Evolutionary conservation across 768 basidiomycete genomes (phyloP), one percentile per base, ranked within the genome.

Genomic region (Mrakia hoshinonis): DNA sequence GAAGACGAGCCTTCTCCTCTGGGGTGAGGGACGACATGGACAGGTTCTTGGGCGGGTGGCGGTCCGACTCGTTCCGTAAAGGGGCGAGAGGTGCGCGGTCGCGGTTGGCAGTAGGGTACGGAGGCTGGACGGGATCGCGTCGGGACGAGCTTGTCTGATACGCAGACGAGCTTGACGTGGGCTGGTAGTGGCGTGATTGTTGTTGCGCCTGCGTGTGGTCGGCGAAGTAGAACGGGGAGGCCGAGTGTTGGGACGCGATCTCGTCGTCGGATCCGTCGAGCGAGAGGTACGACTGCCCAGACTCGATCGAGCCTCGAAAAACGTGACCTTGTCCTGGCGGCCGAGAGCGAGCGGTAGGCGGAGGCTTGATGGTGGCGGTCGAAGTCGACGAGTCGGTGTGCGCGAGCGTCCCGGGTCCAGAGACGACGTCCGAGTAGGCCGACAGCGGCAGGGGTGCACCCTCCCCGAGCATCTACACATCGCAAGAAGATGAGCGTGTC

Each of bases 341-440:
- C 6, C 43, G 18, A 36, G 58, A 22, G 22, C 36, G 36, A 39
- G 36, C 39, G 13, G n/a, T 11, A 6, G n/a, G 12, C 2, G 60
- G 18, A 4, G 38, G 22, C 24, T 64, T 38, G 24, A 38, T 15
- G 46, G 62, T 36, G 3, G 39, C 26, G 18, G 26, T 39, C 1
- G 43, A 46, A 5, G 24, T 26, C 13, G 38, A 13, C 6, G 43
- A 24, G 4, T 43, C 39, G 43, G 24, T 36, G 4, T 63, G 46
- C 18, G 39, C 39, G 38, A 22, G 36, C 24, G 43, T 31, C 6
- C 62, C 46, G 9, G 62, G 43, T 43, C 62, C 62, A n/a, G 62
- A 47, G 39, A 64, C n/a, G 62, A 64, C 43, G 62, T 47, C 62
- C n/a, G 22, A 4, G 46, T 46, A 64, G 43, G 43, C 43, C 9